Conservation (phyloP, 2,329 filamentous ascomycete genomes). For the Trichoderma asperellum region DNA sequence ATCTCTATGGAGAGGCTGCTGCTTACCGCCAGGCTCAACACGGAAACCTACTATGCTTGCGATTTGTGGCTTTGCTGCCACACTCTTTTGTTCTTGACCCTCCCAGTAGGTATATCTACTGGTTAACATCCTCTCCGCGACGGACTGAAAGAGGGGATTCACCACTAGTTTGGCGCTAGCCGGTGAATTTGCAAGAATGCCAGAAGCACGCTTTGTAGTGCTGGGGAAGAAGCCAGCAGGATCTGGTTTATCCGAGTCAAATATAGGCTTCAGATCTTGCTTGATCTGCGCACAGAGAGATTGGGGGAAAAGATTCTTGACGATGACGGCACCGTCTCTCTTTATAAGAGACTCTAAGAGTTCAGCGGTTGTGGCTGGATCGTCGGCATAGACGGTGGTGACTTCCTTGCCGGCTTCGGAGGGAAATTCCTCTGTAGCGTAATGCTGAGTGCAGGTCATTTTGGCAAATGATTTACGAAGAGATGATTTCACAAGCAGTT, state of each 20-base stretch:
- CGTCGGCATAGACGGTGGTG: slow-evolving; percentile 31
- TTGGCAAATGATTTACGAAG: background rate
- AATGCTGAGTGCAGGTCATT: slow-evolving; percentile 29
- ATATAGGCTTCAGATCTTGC: slow-evolving; percentile 44
- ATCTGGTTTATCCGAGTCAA: slow-evolving; percentile 44
- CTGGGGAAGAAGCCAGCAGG: slow-evolving; percentile 46
- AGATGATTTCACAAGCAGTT: background rate
- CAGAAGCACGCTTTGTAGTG: slow-evolving; percentile 46
- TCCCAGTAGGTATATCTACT: slow-evolving; percentile 45
- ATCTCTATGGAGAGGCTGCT: slow-evolving; percentile 46
- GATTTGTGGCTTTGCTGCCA: slow-evolving; percentile 44
- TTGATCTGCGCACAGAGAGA: slow-evolving; percentile 43
- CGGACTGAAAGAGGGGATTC: slow-evolving; percentile 42
- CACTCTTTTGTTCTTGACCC: slow-evolving; percentile 39
- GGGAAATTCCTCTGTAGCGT: slow-evolving; percentile 29
- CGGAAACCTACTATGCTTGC: slow-evolving; percentile 45
- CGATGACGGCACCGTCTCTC: slow-evolving; percentile 44
- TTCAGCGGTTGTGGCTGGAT: slow-evolving; percentile 32
- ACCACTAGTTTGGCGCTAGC: slow-evolving; percentile 44
- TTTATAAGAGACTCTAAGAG: slow-evolving; percentile 34
- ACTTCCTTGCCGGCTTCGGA: slow-evolving; percentile 34
- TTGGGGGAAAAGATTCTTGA: slow-evolving; percentile 42
- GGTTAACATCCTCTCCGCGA: slow-evolving; percentile 42
- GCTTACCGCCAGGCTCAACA: slow-evolving; percentile 46
- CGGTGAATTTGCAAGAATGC: slow-evolving; percentile 44